Evolutionary conservation across 306 rosid species (phyloP), one percentile per base, ranked within the genome.

Genomic region (Parietaria judaica): DNA sequence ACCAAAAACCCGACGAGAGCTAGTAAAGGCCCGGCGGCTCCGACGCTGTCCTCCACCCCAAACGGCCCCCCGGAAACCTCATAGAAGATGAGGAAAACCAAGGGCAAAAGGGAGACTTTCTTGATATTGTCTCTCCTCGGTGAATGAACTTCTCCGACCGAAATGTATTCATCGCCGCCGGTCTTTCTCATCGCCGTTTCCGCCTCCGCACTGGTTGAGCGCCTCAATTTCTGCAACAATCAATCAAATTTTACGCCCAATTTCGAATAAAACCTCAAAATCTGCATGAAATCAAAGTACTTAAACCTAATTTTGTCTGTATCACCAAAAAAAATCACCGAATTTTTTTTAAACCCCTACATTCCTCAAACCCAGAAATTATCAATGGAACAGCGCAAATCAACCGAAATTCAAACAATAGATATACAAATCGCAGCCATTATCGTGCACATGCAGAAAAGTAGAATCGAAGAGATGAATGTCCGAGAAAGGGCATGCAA

Each of bases 1-100:
- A 92, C 53, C 76, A 92, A 58, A 74, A 85, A 92, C 1, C 98
- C 95, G 4, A 82, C 49, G 45, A 92, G 84, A 47, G 96, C 95
- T 52, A 92, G 76, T 8, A 92, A 84, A 67, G 96, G 96, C 60
- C 98, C 96, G 1, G 96, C 98, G 5, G 98, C 96, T 12, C 74
- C 66, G 31, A 92, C 96, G 65, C 88, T 80, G 34, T 88, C 96
- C 81, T 88, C 98, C 6, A 84, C 71, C 14, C 98, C 98, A 60
- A 92, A 92, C 8, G 98, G 96, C 0, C 97, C 97, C 0, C 97
- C 98, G 14, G 98, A 88, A 36, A 88, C 98, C 83, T 92, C 98
- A 65, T 85, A 92, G 83, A 88, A 92, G 66, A 92, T 92, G 55
- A 92, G 86, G 76, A 92, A 92, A 44, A 92, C 84, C 49, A 92